Evolutionary conservation across 129 eudicot species (phyloP).

Genomic region (Daucus carota): DNA sequence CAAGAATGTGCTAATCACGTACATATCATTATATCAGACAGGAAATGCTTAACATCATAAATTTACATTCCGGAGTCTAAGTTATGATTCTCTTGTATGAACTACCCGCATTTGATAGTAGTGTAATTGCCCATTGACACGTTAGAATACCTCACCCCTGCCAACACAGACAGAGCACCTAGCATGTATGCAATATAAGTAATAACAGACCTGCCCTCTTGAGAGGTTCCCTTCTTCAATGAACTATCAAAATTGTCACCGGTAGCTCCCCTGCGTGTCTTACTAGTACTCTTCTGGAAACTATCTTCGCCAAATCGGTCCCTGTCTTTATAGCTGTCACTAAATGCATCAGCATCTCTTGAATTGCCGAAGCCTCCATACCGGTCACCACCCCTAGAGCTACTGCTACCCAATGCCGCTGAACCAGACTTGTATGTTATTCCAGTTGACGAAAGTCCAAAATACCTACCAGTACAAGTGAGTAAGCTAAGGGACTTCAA

Average conservation of each 20-base stretch:
- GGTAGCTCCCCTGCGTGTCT: slow-evolving; percentile 34
- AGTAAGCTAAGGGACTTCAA: not conserved
- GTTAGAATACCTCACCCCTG: not conserved
- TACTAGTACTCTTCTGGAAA: slow-evolving; percentile 46
- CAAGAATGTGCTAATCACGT: not conserved
- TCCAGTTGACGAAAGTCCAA: slow-evolving; percentile 94
- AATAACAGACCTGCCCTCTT: slow-evolving; percentile 48
- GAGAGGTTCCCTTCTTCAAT: slow-evolving; percentile 46
- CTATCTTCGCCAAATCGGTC: slow-evolving; percentile 63
- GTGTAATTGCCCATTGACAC: not conserved
- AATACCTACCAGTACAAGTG: slow-evolving; percentile 41
- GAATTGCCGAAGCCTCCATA: slow-evolving; percentile 82
- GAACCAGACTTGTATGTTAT: slow-evolving; percentile 77
- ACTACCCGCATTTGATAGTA: not conserved
- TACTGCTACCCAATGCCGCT: slow-evolving; percentile 55
- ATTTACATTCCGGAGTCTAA: not conserved
- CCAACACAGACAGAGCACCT: not conserved
- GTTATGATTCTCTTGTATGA: not conserved
- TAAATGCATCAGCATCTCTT: slow-evolving; percentile 57
- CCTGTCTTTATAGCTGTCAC: slow-evolving; percentile 51
- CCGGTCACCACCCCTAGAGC: slow-evolving; percentile 42
- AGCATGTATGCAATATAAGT: not conserved
- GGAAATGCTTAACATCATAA: not conserved
- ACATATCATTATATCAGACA: not conserved
- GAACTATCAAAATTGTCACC: slow-evolving; percentile 24